These are phyloP conservation scores for Porphyra umbilicalis DNA, from an alignment of 31 red algal species.

Conservation along the genomic window DNA sequence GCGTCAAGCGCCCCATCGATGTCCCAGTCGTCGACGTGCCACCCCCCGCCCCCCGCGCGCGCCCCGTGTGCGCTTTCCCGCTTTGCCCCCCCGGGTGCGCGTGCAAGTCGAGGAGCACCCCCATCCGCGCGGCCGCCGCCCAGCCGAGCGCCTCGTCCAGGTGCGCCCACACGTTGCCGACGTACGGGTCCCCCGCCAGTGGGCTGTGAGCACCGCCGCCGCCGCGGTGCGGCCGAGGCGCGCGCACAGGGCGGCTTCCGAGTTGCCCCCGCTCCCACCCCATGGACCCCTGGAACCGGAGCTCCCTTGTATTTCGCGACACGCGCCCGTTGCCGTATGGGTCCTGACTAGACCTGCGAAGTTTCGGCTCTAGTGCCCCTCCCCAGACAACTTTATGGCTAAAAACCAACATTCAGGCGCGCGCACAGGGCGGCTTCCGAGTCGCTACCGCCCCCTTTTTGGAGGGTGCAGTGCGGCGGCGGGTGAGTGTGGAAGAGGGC, in stretches of 20 bases:
- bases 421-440: neutral
- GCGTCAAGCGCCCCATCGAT: neutral
- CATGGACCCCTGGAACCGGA: too few relatives aligned
- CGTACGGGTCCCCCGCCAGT: neutral
- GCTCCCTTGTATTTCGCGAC: too few relatives aligned
- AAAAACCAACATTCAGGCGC: too few relatives aligned
- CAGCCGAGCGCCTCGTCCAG: neutral
- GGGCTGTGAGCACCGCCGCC: neutral
- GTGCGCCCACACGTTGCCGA: neutral
- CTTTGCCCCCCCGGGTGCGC: neutral
- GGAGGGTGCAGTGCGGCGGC: too few relatives aligned
- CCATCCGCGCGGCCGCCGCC: neutral
- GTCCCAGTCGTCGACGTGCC: neutral
- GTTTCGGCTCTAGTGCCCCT: too few relatives aligned
- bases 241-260: too few relatives aligned
- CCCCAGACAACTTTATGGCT: too few relatives aligned
- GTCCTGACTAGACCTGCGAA: too few relatives aligned
- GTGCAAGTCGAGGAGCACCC: neutral
- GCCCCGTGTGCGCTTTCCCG: neutral
- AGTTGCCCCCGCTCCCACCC: too few relatives aligned
- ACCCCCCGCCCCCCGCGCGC: neutral
- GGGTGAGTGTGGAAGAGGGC: neutral
- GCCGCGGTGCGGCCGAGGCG: neutral
- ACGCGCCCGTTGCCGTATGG: too few relatives aligned
- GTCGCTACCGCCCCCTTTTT: neutral